These are phyloP conservation scores for Hymenoscyphus albidus DNA, from an alignment of 2,329 filamentous ascomycete species.

Conservation along the genomic window DNA sequence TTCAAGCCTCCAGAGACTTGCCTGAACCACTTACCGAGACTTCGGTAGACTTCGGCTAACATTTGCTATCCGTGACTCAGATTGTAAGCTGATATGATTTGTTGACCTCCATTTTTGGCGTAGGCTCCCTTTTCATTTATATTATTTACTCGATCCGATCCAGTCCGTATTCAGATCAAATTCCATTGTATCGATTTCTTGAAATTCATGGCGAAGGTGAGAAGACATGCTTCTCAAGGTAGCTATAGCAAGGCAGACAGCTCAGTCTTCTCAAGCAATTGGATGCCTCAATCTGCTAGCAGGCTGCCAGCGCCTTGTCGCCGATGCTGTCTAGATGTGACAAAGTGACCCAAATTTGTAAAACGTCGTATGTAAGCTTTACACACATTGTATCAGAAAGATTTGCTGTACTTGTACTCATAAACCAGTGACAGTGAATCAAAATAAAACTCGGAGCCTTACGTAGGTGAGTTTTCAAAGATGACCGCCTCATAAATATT, in stretches of 20 bases:
- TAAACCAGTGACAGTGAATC: no score
- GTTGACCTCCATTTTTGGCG: background rate
- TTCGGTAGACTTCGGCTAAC: background rate
- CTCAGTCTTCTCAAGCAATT: background rate
- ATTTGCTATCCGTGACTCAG: background rate
- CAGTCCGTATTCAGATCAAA: background rate
- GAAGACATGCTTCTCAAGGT: background rate
- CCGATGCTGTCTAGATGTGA: background rate
- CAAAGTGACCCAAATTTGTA: background rate
- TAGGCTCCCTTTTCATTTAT: background rate
- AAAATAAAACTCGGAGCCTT: no score
- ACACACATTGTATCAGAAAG: background rate
- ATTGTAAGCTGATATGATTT: background rate
- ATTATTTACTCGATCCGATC: background rate
- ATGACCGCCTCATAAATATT: no score
- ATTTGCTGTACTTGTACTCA: no score
- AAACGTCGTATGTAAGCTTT: background rate
- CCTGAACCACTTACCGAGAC: background rate
- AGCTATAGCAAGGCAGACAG: background rate
- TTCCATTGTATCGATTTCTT: background rate
- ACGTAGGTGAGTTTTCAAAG: no score
- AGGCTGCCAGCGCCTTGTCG: background rate
- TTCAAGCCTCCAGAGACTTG: background rate
- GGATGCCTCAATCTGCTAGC: background rate
- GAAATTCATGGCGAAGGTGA: background rate